Conservation (phyloP, 345 rosid species). For the Salix dunnii region DNA sequence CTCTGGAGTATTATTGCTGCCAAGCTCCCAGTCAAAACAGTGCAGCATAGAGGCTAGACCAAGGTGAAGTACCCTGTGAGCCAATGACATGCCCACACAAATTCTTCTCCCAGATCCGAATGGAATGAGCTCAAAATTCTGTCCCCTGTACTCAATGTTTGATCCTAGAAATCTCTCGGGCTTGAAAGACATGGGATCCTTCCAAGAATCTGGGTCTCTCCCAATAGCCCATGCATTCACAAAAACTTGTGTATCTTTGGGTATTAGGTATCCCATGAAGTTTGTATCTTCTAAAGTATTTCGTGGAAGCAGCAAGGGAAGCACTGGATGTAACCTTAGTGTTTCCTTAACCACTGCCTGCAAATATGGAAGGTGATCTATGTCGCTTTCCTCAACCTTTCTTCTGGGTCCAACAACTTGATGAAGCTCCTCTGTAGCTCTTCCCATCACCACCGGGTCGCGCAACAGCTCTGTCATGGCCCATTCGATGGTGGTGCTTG, state of each 20-base stretch:
- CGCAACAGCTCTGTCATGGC: slow-evolving; percentile 14
- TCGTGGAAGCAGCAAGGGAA: slow-evolving; percentile 10
- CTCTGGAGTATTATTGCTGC: background rate
- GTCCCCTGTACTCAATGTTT: slow-evolving; percentile 13
- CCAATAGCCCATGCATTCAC: slow-evolving; percentile 21
- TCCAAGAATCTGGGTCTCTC: slow-evolving; percentile 17
- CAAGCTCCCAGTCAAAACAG: slow-evolving; percentile 18
- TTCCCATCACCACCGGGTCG: slow-evolving; percentile 11
- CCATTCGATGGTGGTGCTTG: slow-evolving; percentile 21
- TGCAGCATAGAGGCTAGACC: slow-evolving; percentile 17
- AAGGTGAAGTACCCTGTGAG: slow-evolving; percentile 11
- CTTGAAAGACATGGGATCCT: slow-evolving; percentile 14
- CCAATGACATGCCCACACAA: slow-evolving; percentile 12
- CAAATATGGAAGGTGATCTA: slow-evolving; percentile 8
- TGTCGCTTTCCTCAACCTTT: slow-evolving; percentile 12
- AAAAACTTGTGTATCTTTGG: slow-evolving; percentile 14
- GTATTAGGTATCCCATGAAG: slow-evolving; percentile 10
- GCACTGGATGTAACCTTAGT: slow-evolving; percentile 1
- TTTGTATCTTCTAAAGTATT: slow-evolving; percentile 7
- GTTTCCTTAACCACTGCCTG: slow-evolving; percentile 16
- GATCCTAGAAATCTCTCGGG: slow-evolving; percentile 20
- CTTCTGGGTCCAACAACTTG: background rate
- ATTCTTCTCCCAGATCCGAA: too few species aligned
- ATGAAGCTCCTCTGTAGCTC: slow-evolving; percentile 15
- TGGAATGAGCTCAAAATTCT: too few species aligned